Percentiles rank a stretch among this genome's conserved stretches.
phyloP scores from a whole-genome alignment of 768 basidiomycete species.

The Leucosporidium yakuticum region DNA sequence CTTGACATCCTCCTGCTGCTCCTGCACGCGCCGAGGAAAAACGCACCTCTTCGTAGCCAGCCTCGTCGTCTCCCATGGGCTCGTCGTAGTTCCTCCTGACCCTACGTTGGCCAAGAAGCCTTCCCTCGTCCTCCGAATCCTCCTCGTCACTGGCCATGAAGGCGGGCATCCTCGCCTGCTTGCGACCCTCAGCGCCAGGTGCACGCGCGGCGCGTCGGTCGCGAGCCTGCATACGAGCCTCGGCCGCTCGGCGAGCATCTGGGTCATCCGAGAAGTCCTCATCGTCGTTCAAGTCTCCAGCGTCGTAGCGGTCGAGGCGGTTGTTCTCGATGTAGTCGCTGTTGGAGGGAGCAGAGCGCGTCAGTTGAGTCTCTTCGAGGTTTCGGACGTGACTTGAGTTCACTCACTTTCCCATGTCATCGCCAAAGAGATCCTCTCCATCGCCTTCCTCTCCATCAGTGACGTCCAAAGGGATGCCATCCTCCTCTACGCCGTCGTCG shows the following conservation, averaged over 20 bases:
- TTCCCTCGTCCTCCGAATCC: constrained; percentile 59
- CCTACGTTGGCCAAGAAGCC: constrained; percentile 60
- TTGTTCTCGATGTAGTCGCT: constrained; percentile 79
- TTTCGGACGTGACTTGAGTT: background rate
- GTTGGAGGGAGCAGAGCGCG: constrained; percentile 19
- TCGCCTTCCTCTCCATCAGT: constrained; percentile 58
- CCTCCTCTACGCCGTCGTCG: constrained; percentile 63
- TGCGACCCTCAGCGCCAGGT: constrained; percentile 56
- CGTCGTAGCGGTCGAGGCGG: constrained; percentile 77
- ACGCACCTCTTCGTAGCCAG: constrained; percentile 77
- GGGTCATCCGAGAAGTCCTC: constrained; percentile 60
- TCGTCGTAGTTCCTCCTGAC: constrained; percentile 92
- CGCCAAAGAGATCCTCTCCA: constrained; percentile 87
- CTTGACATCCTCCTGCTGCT: background rate
- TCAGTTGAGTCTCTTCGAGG: background rate
- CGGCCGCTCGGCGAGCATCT: constrained; percentile 70
- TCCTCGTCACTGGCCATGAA: constrained; percentile 81
- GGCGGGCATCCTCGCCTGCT: constrained; percentile 72
- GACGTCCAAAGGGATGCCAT: constrained; percentile 55
- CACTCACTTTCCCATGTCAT: constrained; percentile 67
- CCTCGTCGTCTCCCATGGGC: constrained; percentile 74
- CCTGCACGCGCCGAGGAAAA: background rate
- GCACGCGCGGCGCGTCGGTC: constrained; percentile 69
- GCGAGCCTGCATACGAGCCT: constrained; percentile 77
- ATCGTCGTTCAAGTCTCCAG: constrained; percentile 78